Percentiles rank a stretch among this genome's conserved stretches.
Conservation (phyloP, 139 green algal genomes). For the Tetradesmus obliquus region DNA sequence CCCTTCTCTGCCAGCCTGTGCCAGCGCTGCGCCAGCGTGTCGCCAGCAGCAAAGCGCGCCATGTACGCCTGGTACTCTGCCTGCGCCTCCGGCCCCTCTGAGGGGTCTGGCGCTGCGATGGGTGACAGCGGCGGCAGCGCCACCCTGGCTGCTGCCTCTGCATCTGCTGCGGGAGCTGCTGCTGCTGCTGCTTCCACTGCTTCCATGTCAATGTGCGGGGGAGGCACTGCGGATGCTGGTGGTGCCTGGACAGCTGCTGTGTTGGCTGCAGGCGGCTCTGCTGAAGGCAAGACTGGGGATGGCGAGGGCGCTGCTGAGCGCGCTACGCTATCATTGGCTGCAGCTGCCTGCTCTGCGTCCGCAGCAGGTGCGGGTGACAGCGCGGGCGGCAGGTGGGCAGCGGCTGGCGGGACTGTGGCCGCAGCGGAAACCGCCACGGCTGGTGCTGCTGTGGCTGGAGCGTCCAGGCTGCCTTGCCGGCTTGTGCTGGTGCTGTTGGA, state of each 20-base stretch:
- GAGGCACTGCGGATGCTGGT: background rate
- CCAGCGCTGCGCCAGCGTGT: conserved; percentile 27
- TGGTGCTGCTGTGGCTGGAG: background rate
- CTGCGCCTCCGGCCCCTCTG: background rate
- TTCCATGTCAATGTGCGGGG: background rate
- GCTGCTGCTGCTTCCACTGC: background rate
- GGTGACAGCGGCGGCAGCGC: conserved; percentile 12
- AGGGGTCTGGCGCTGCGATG: background rate
- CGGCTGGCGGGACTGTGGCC: background rate
- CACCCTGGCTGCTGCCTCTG: conserved; percentile 3
- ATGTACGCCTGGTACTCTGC: conserved; percentile 32
- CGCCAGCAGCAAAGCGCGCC: conserved; percentile 5
- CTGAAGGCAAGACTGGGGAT: background rate
- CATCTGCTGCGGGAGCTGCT: background rate
- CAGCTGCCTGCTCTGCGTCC: background rate
- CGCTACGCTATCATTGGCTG: background rate
- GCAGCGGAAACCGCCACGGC: background rate
- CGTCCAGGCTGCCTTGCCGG: conserved; percentile 12
- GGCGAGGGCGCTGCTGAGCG: background rate
- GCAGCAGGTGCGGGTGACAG: background rate
- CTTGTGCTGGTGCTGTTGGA: background rate
- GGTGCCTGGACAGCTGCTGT: background rate
- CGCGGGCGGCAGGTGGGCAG: background rate
- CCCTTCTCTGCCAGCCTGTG: conserved; percentile 14
- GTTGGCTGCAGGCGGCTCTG: background rate